Conservation (phyloP, 2,329 filamentous ascomycete genomes). For the Kalmusia sp. region DNA sequence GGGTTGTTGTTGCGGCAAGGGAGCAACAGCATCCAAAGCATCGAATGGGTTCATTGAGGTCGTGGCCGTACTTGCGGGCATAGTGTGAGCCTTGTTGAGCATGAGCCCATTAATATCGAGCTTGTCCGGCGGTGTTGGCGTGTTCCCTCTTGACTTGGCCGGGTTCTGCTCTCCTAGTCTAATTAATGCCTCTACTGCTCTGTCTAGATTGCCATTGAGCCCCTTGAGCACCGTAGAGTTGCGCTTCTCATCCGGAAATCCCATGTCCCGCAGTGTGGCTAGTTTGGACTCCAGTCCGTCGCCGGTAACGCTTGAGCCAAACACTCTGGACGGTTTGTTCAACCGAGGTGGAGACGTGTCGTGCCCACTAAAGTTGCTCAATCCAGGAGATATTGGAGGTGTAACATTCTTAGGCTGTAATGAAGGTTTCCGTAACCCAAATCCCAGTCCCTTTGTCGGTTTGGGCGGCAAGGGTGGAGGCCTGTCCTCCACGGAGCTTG, state of each 20-base stretch:
- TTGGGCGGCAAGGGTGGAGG: slow-evolving; percentile 67
- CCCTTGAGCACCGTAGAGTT: slow-evolving; percentile 84
- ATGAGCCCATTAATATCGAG: slow-evolving; percentile 57
- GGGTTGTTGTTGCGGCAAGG: slow-evolving; percentile 36
- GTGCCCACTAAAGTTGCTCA: slow-evolving; percentile 37
- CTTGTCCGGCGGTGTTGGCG: slow-evolving; percentile 54
- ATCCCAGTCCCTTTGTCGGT: slow-evolving; percentile 66
- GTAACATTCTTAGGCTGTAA: slow-evolving; percentile 70
- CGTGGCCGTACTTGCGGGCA: slow-evolving; percentile 27
- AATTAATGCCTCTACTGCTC: slow-evolving; percentile 83
- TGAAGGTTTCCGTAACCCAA: slow-evolving; percentile 73
- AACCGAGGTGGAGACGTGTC: slow-evolving; percentile 50
- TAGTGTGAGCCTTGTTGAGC: slow-evolving; percentile 48
- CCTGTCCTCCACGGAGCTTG: slow-evolving; percentile 59
- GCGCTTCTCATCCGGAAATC: slow-evolving; percentile 82
- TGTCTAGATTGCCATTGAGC: slow-evolving; percentile 83
- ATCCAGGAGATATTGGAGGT: slow-evolving; percentile 41
- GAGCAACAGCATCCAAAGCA: slow-evolving; percentile 45
- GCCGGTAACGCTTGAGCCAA: slow-evolving; percentile 70
- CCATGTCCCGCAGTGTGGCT: slow-evolving; percentile 83
- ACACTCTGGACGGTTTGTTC: slow-evolving; percentile 70
- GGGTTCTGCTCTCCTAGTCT: slow-evolving; percentile 72
- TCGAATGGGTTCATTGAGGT: slow-evolving; percentile 54
- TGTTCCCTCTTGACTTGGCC: slow-evolving; percentile 53
- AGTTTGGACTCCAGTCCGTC: slow-evolving; percentile 79